These are phyloP conservation scores for Cicer yamashitae DNA, from an alignment of 306 rosid species.

Conservation along the genomic window DNA sequence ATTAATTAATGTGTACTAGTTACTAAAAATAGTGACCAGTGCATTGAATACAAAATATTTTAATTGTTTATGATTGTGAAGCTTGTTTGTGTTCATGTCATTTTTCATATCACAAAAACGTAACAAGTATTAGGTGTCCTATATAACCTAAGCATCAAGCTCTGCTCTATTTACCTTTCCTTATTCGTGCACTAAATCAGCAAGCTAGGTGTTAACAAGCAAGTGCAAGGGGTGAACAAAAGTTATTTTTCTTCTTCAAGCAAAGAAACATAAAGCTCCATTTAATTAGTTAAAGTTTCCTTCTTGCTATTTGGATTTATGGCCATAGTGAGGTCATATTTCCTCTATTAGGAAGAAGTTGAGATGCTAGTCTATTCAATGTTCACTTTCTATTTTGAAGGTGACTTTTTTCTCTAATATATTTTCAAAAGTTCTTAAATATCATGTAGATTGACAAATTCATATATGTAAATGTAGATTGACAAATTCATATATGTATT, in stretches of 20 bases:
- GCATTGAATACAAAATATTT: slow-evolving; percentile 6
- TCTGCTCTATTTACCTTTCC: slow-evolving; percentile 32
- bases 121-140: slow-evolving; percentile 20
- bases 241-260: background rate
- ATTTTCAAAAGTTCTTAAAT: no score
- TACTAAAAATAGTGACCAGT: background rate
- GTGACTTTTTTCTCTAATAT: no score
- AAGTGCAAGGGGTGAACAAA: background rate
- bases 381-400: no score
- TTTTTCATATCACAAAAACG: background rate
- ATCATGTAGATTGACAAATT: no score
- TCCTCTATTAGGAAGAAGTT: no score
- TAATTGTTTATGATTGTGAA: background rate
- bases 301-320: no score
- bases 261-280: background rate
- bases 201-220: slow-evolving; percentile 22
- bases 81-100: slow-evolving; percentile 16
- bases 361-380: no score
- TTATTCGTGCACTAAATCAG: slow-evolving; percentile 37
- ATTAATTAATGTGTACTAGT: background rate
- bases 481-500: no score
- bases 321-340: no score
- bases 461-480: no score
- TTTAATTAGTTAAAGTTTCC: no score
- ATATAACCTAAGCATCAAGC: background rate